Evolutionary conservation across 2,329 filamentous ascomycete species (phyloP).

Genomic region (Fusarium cicatricum): DNA sequence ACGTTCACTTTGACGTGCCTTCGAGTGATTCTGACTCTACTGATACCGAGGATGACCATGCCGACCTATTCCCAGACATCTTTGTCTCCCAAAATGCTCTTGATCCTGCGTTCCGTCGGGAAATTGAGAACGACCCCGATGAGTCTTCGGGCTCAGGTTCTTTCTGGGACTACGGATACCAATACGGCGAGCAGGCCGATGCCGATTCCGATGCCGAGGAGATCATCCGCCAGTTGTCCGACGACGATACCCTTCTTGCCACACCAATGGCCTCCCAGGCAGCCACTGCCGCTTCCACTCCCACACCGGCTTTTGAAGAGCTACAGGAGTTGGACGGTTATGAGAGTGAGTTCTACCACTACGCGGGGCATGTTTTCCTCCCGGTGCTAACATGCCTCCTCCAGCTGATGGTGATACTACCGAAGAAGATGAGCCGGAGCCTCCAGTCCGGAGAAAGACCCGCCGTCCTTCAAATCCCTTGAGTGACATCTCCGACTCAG

Average conservation of each 20-base stretch:
- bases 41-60: constrained; percentile 67
- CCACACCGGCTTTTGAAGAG: constrained; percentile 45
- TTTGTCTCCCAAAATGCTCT: constrained; percentile 79
- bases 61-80: constrained; percentile 77
- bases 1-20: constrained; percentile 77
- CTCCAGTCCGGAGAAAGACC: constrained; percentile 57
- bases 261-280: constrained; percentile 50
- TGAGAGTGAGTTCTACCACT: constrained; percentile 61
- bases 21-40: constrained; percentile 73
- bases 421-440: constrained; percentile 65
- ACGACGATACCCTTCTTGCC: constrained; percentile 54
- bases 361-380: constrained; percentile 15
- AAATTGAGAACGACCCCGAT: constrained; percentile 74
- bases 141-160: constrained; percentile 66
- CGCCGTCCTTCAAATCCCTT: constrained; percentile 50
- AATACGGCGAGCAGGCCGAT: constrained; percentile 51
- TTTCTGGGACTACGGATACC: constrained; percentile 70
- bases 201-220: constrained; percentile 55
- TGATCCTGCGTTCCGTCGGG: constrained; percentile 75
- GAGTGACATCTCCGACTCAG: constrained; percentile 59
- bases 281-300: constrained; percentile 35
- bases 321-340: constrained; percentile 62
- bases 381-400: constrained; percentile 49
- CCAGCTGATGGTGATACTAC: constrained; percentile 69
- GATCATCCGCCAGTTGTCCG: constrained; percentile 47